Conservation (phyloP, 2,329 filamentous ascomycete species). For the Thelonectria blattea region DNA sequence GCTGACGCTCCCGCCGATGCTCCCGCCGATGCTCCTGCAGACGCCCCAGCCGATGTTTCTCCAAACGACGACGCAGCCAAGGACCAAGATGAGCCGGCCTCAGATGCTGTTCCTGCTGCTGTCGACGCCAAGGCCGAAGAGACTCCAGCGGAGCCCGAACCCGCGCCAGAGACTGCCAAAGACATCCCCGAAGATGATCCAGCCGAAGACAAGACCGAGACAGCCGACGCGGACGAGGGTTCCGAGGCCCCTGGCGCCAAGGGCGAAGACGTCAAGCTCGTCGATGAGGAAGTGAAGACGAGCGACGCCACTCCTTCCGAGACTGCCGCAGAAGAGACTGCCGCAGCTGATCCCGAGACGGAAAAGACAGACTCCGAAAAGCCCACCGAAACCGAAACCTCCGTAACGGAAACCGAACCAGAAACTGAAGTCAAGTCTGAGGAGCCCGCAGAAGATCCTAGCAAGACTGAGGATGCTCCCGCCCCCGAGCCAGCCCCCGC, state of each 20-base stretch:
- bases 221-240: not conserved
- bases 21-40: not conserved
- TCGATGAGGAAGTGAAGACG: slow-evolving; percentile 15
- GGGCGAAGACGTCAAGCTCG: slow-evolving; percentile 1
- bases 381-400: slow-evolving; percentile 3
- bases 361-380: slow-evolving; percentile 13
- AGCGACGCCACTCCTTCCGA: slow-evolving; percentile 10
- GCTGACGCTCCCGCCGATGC: not conserved
- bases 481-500: slow-evolving; percentile 7
- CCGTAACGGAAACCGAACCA: slow-evolving; percentile 1
- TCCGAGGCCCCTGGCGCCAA: not conserved
- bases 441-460: not conserved
- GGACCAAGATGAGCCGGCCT: slow-evolving; percentile 9
- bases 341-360: slow-evolving; percentile 2
- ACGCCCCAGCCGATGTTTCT: not conserved
- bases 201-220: slow-evolving; percentile 1
- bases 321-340: slow-evolving; percentile 3
- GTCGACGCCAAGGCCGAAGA: slow-evolving; percentile 4
- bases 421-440: slow-evolving; percentile 10
- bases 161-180: slow-evolving; percentile 4
- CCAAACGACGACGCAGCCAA: not conserved
- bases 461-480: slow-evolving; percentile 4
- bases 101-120: not conserved
- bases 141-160: not conserved
- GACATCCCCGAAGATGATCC: not conserved